Base-by-base conservation (phyloP, 1,284 basidiomycete genomes). In the Cryptococcus depauperatus region DNA sequence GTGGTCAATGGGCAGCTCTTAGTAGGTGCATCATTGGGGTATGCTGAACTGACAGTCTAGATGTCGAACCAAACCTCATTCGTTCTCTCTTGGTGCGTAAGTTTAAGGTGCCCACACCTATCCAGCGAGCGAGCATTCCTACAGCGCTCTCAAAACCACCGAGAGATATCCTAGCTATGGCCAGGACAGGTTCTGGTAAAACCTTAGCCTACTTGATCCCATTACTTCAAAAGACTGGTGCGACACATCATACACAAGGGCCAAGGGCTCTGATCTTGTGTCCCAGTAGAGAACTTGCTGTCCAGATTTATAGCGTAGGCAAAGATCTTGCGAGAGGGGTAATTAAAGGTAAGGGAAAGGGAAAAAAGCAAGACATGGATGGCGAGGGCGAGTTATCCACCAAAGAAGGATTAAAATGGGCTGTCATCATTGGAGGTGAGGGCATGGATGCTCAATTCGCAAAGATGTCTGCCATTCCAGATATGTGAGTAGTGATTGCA, bases 111-210 rank as follows among this genome's bases (percentile, higher is more conserved):
- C 95, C 95, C 10, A 99, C 95, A 0, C 95, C 95, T 0, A 98
- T 99, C 41, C 95, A 99, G 70, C 79, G 93, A 8, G 78, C 86
- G 14, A 77, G 91, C 3, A 86, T 98, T 43, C 95, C 95, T 0
- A 75, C 83, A 25, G 79, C 97, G 35, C 78, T 98, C 27, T 71
- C 83, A 4, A 80, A 78, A 40, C 92, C 95, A 33, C 88, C 92
- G 2, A 76, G 88, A 41, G 95, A 99, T 72, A 82, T 98, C 8
- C 87, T 99, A 16, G 95, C 90, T 43, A 98, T 98, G 95, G 93
- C 95, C 19, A 78, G 95, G 16, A 99, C 95, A 1, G 95, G 95
- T 46, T 96, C 92, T 1, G 95, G 95, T 51, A 99, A 99, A 73
- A 96, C 93, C 11, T 78, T 98, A 23, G 93, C 93, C 29, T 99